A percentile compares a stretch with the other conserved stretches of the same genome.
Conservation (phyloP, 768 basidiomycete genomes). For the Tylopilus cervinicoccineus region DNA sequence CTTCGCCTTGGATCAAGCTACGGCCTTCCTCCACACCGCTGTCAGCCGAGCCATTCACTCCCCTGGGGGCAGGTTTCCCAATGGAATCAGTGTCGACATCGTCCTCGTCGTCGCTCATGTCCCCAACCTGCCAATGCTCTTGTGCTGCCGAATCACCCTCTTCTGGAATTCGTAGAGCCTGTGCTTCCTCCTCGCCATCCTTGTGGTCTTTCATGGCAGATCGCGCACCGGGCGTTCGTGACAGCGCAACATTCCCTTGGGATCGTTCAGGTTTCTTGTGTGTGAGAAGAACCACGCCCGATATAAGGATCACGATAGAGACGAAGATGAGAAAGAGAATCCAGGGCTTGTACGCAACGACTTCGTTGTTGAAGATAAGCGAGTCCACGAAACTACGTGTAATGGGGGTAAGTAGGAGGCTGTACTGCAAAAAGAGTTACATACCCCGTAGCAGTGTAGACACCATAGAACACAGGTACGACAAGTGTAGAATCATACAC, state of each 20-base stretch:
- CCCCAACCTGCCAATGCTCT: conserved; percentile 69
- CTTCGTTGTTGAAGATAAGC: conserved; percentile 78
- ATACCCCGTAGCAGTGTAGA: conserved; percentile 81
- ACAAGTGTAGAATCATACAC: conserved; percentile 90
- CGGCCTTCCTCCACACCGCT: conserved; percentile 37
- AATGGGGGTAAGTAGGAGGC: conserved; percentile 8
- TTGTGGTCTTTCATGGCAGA: conserved; percentile 17
- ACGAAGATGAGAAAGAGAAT: conserved; percentile 82
- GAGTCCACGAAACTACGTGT: conserved; percentile 54
- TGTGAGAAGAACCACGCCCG: conserved; percentile 89
- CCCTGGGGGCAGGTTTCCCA: conserved; percentile 19
- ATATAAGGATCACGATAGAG: conserved; percentile 83
- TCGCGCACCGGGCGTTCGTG: conserved; percentile 22
- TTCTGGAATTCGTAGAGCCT: conserved; percentile 31
- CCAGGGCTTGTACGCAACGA: conserved; percentile 85
- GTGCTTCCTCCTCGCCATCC: conserved; percentile 35
- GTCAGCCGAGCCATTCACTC: conserved; percentile 13
- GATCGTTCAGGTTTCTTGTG: conserved; percentile 79
- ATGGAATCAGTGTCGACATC: conserved; percentile 39
- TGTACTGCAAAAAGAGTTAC: conserved; percentile 15
- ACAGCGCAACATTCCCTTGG: conserved; percentile 26
- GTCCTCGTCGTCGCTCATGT: conserved; percentile 66
- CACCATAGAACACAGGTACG: conserved; percentile 92
- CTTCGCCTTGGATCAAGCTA: conserved; percentile 37
- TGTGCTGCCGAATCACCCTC: conserved; percentile 34